Percentiles rank a stretch among this genome's conserved stretches.
Conservation (phyloP, 2,329 filamentous ascomycete species). For the Knufia petricola region DNA sequence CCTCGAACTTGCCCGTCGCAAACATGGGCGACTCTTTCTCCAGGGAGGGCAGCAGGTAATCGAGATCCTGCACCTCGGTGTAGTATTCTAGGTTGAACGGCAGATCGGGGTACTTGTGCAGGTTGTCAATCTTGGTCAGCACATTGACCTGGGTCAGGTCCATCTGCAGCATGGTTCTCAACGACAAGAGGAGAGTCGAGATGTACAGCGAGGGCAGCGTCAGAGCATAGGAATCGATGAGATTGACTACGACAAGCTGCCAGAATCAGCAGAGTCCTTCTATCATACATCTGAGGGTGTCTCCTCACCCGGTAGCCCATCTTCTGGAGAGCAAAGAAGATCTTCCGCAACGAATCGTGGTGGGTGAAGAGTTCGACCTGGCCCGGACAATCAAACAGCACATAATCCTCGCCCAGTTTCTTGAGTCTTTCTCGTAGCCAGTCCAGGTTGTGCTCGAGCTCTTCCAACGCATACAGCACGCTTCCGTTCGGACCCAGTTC, state of each 20-base stretch:
- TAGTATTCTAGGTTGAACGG: slow-evolving; percentile 97
- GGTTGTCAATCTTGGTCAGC: slow-evolving; percentile 93
- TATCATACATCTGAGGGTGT: slow-evolving; percentile 5
- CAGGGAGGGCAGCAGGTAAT: slow-evolving; percentile 70
- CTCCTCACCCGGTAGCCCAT: slow-evolving; percentile 74
- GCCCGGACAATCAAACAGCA: slow-evolving; percentile 92
- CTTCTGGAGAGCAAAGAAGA: slow-evolving; percentile 85
- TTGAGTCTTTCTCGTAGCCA: slow-evolving; percentile 79
- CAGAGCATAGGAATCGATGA: slow-evolving; percentile 88
- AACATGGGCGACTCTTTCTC: slow-evolving; percentile 65
- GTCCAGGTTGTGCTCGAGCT: slow-evolving; percentile 86
- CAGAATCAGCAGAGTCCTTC: slow-evolving; percentile 24
- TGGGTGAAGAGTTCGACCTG: slow-evolving; percentile 97
- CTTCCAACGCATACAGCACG: slow-evolving; percentile 85
- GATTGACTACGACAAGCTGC: slow-evolving; percentile 83
- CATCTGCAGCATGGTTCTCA: slow-evolving; percentile 96
- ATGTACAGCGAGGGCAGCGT: slow-evolving; percentile 92
- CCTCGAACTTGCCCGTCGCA: slow-evolving; percentile 65
- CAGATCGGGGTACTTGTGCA: slow-evolving; percentile 71
- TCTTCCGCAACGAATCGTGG: slow-evolving; percentile 80
- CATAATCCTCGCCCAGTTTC: slow-evolving; percentile 75
- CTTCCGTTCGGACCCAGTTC: slow-evolving; percentile 85
- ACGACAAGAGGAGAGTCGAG: slow-evolving; percentile 81
- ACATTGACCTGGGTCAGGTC: slow-evolving; percentile 94
- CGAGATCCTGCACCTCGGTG: slow-evolving; percentile 89